Base-by-base conservation (phyloP, 1,284 basidiomycete species). In the Polyporus tsugae region DNA sequence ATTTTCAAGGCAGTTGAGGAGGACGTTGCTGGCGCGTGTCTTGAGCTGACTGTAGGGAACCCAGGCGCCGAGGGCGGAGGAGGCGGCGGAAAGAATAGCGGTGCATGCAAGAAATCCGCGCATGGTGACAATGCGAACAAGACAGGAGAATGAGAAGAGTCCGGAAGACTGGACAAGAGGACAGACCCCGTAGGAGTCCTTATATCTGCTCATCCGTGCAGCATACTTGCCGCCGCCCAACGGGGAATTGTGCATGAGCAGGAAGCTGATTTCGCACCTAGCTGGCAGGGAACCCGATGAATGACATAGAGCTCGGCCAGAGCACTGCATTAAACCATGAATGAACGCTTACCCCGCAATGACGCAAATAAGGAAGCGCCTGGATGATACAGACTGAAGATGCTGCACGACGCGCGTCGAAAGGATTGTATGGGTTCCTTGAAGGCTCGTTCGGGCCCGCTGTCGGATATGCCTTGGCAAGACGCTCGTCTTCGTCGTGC, bases 21-120 rank as follows among this genome's bases (percentile, higher is more conserved):
- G 58, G 10, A 17, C 29, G 25, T 33, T 67, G 11, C 35, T 11
- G 11, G 11, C 38, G 33, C 66, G 66, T 58, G 42, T 36, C 39
- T 67, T 38, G 58, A 67, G 58, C 9, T 46, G 35, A 44, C 58
- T 53, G 38, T 52, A 38, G 9, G 62, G 66, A 10, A 61, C 33
- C 66, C 66, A 67, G 7, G 66, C 46, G 19, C 39, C 62, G 29
- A 63, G n/a, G 7, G 44, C 44, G 29, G 66, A n/a, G 19, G 62
- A 53, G 5, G n/a, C 49, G 15, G 62, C 62, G 10, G 66, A 60
- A 46, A 67, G 66, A 33, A 67, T 10, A 22, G 61, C 35, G 38
- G 59, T 64, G 29, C 58, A 64, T 3, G 49, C 35, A 38, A 67
- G 39, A 35, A 42, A 1, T 19, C 57, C 33, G 44, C 62, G 66